phyloP scores from a whole-genome alignment of 2,329 filamentous ascomycete genomes.

The Fusarium neocosmosporiellum region DNA sequence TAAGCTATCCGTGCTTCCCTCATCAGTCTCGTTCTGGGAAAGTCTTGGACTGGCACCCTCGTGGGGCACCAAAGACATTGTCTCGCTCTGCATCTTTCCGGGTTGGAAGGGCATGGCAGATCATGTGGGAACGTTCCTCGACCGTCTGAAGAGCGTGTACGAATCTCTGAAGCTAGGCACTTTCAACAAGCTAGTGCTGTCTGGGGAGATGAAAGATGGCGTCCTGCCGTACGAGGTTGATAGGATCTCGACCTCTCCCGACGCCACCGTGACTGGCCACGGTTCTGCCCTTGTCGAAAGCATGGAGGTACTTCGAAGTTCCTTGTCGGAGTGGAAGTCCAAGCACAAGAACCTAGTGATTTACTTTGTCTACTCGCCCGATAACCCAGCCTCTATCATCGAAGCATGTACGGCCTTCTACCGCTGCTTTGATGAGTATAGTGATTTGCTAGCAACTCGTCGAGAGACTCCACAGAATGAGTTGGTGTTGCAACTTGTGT shows the following conservation, averaged over 20 bases:
- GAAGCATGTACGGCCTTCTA: constrained; percentile 81
- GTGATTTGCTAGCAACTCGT: constrained; percentile 56
- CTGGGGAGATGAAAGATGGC: constrained; percentile 54
- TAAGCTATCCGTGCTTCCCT: constrained; percentile 78
- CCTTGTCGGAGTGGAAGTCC: constrained; percentile 55
- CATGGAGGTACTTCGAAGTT: constrained; percentile 60
- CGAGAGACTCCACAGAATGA: constrained; percentile 65
- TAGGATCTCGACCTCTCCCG: constrained; percentile 55
- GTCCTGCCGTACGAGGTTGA: constrained; percentile 64
- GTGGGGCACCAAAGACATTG: constrained; percentile 77
- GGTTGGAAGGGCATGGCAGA: constrained; percentile 71
- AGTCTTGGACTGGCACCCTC: constrained; percentile 79
- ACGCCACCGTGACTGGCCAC: constrained; percentile 54
- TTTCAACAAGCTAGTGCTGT: constrained; percentile 64
- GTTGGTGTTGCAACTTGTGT: constrained; percentile 81
- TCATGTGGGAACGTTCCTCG: constrained; percentile 72
- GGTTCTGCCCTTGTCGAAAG: constrained; percentile 61
- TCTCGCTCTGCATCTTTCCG: constrained; percentile 77
- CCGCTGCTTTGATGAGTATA: constrained; percentile 72
- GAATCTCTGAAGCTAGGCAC: constrained; percentile 79
- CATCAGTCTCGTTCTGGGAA: constrained; percentile 85
- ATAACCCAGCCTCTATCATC: constrained; percentile 69
- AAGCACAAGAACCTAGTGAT: constrained; percentile 75
- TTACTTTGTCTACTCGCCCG: constrained; percentile 79
- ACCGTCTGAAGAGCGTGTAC: constrained; percentile 76